Conservation (phyloP, 176 grass and related monocot genomes). For the Saccharum spontaneum region DNA sequence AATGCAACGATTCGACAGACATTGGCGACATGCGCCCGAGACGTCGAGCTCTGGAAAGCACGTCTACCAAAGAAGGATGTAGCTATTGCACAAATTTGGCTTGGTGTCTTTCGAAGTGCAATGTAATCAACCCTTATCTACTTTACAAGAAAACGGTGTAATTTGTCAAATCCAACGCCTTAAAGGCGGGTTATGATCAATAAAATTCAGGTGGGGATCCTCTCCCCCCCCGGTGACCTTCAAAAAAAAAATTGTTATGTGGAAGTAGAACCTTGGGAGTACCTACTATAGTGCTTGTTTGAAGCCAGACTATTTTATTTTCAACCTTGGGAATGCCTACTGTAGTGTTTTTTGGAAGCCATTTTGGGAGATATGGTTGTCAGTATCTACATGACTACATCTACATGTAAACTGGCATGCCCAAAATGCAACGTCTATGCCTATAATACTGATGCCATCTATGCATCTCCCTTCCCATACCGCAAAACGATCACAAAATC, state of each 20-base stretch:
- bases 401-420: conserved; percentile 12
- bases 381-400: conserved; percentile 22
- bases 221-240: no score
- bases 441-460: conserved; percentile 42
- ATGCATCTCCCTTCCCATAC: background rate
- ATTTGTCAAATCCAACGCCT: no score
- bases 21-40: no score
- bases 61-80: no score
- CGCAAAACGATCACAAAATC: conserved; percentile 12
- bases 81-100: no score
- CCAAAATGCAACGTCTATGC: background rate
- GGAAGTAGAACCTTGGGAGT: background rate
- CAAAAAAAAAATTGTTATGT: conserved; percentile 1
- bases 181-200: no score
- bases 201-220: no score
- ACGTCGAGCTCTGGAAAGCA: no score
- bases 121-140: no score
- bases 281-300: background rate
- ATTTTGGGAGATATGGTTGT: conserved; percentile 34
- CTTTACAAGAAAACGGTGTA: no score
- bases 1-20: no score
- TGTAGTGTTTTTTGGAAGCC: conserved; percentile 8
- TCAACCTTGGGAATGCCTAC: conserved; percentile 31
- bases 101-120: no score
- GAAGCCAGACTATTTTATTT: conserved; percentile 13